Percentiles rank a stretch among this genome's conserved stretches.
phyloP scores from a whole-genome alignment of 2,329 filamentous ascomycete genomes.

The Dactylonectria macrodidyma region DNA sequence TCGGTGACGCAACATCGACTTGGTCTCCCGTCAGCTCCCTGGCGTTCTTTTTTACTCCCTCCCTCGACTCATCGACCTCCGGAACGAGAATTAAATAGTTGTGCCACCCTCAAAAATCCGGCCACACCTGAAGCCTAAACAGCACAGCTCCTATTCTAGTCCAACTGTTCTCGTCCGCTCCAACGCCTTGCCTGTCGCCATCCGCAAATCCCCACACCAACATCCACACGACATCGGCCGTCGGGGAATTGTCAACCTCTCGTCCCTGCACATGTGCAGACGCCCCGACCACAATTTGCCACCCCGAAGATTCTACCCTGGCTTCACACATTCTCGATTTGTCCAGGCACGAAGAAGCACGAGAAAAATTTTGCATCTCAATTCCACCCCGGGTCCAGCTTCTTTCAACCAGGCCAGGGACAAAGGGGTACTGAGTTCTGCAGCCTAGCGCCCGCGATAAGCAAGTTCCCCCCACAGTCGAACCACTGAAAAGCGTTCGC shows the following conservation, averaged over 20 bases:
- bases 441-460: conserved; percentile 42
- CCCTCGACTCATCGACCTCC: conserved; percentile 41
- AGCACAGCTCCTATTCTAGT: not conserved
- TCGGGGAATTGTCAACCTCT: conserved; percentile 47
- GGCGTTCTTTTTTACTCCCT: conserved; percentile 36
- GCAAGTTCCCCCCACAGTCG: conserved; percentile 44
- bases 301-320: conserved; percentile 44
- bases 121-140: conserved; percentile 9
- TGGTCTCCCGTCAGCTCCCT: conserved; percentile 39
- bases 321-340: conserved; percentile 47
- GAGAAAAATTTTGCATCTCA: conserved; percentile 40
- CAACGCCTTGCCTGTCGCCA: conserved; percentile 34
- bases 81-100: conserved; percentile 21
- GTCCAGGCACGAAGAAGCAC: conserved; percentile 42
- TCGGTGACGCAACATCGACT: conserved; percentile 44
- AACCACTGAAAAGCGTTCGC: conserved; percentile 44
- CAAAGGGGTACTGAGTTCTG: conserved; percentile 42
- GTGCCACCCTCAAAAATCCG: conserved; percentile 17
- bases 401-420: conserved; percentile 42
- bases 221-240: conserved; percentile 26
- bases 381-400: conserved; percentile 24
- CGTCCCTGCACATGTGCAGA: conserved; percentile 48
- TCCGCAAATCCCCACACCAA: conserved; percentile 29
- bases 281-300: conserved; percentile 46
- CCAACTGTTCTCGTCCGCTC: conserved; percentile 17